phyloP scores from a whole-genome alignment of 306 rosid species.

The Vigna reflexopilosa region DNA sequence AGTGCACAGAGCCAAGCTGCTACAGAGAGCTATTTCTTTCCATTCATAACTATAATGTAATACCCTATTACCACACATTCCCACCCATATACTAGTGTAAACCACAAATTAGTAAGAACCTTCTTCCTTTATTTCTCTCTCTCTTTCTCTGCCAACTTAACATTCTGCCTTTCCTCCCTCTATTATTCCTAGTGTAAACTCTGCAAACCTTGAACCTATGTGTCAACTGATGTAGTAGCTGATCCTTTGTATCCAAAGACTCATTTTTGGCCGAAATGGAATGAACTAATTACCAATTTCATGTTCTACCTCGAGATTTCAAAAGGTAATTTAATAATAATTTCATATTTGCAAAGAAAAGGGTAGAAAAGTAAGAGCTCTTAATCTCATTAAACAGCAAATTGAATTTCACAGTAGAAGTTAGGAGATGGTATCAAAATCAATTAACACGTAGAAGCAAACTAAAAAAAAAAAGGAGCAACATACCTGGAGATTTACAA shows the following conservation, averaged over 20 bases:
- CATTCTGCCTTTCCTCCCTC: neutral
- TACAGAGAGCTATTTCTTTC: neutral
- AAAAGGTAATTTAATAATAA: constrained; percentile 26
- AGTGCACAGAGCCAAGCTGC: neutral
- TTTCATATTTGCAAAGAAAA: constrained; percentile 5
- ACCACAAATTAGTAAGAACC: neutral
- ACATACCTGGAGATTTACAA: constrained; percentile 94
- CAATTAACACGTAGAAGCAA: constrained; percentile 5
- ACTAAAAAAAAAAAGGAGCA: constrained; percentile 9
- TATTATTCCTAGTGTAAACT: neutral
- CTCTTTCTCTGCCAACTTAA: neutral
- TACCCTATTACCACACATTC: neutral
- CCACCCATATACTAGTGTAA: neutral
- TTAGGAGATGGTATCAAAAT: constrained; percentile 30
- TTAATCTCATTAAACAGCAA: constrained; percentile 18
- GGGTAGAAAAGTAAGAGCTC: constrained; percentile 14
- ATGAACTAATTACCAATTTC: neutral
- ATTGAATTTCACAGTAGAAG: constrained; percentile 24
- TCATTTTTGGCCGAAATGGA: neutral
- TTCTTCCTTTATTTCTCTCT: neutral
- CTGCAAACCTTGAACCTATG: neutral
- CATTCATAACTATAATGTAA: neutral
- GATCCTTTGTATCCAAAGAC: neutral
- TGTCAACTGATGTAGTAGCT: neutral
- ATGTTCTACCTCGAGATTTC: constrained; percentile 11